Evolutionary conservation across 2,329 filamentous ascomycete genomes (phyloP).

Genomic region (Fusarium fujikuroi): DNA sequence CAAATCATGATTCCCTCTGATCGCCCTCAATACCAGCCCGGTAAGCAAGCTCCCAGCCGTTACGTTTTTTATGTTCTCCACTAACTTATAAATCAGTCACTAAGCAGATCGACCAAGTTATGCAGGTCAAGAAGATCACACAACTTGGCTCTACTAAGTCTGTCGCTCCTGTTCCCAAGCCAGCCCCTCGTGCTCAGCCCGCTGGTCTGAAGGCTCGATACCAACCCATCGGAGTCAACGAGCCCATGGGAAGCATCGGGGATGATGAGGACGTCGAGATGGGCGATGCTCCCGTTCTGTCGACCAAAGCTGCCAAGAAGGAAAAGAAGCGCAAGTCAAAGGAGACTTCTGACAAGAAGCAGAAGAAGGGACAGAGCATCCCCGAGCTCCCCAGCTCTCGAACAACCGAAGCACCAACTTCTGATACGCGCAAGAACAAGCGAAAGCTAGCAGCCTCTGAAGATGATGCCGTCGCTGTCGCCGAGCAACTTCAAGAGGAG

Average conservation of each 20-base stretch:
- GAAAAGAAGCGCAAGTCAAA: conserved; percentile 48
- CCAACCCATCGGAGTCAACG: conserved; percentile 69
- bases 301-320: conserved; percentile 46
- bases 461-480: conserved; percentile 51
- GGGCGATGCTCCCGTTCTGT: conserved; percentile 50
- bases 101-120: conserved; percentile 64
- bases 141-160: conserved; percentile 59
- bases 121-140: conserved; percentile 73
- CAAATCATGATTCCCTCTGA: conserved; percentile 70
- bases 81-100: conserved; percentile 37
- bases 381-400: conserved; percentile 20
- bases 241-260: conserved; percentile 53
- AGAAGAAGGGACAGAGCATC: conserved; percentile 39
- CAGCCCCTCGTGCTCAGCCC: conserved; percentile 71
- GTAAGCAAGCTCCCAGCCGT: conserved; percentile 58
- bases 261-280: conserved; percentile 60
- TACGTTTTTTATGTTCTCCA: neutral
- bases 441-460: conserved; percentile 52
- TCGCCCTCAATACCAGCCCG: conserved; percentile 63
- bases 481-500: conserved; percentile 51
- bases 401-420: conserved; percentile 31
- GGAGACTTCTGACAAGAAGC: conserved; percentile 47
- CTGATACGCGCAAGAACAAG: conserved; percentile 50
- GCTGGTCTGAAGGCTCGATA: conserved; percentile 74
- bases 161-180: conserved; percentile 60